Percentiles rank a stretch among this genome's conserved stretches.
phyloP scores from a whole-genome alignment of 805 yeast species.

The Nakazawaea holstii region DNA sequence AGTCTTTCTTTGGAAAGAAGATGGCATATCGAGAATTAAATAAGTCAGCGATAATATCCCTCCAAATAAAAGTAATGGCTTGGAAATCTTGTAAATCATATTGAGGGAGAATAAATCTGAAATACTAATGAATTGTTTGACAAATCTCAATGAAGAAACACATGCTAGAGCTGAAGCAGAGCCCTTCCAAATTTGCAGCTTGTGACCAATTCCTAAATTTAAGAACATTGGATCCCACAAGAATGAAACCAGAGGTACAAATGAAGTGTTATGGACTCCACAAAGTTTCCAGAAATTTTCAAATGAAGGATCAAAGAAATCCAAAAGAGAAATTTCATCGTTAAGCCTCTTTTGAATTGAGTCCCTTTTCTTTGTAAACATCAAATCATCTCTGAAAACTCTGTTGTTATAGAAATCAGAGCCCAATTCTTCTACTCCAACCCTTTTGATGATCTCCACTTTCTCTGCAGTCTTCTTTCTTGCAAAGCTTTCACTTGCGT shows the following conservation, averaged over 20 bases:
- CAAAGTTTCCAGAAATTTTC: constrained; percentile 52
- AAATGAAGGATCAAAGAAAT: constrained; percentile 73
- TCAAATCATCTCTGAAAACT: constrained; percentile 63
- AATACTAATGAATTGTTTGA: constrained; percentile 30
- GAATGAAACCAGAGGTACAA: constrained; percentile 21
- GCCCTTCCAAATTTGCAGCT: constrained; percentile 22
- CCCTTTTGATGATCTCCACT: constrained; percentile 53
- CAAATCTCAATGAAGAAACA: constrained; percentile 17
- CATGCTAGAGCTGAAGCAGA: constrained; percentile 24
- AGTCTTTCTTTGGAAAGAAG: constrained; percentile 80
- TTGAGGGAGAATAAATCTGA: constrained; percentile 31
- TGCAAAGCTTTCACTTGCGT: constrained; percentile 63
- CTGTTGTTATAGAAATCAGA: constrained; percentile 55
- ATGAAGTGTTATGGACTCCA: constrained; percentile 23
- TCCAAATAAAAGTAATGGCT: constrained; percentile 48
- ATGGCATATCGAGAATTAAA: constrained; percentile 75
- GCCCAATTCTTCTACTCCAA: constrained; percentile 65
- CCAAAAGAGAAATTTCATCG: constrained; percentile 57
- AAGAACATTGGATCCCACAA: constrained; percentile 22
- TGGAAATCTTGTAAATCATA: constrained; percentile 39
- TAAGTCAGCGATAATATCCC: constrained; percentile 54
- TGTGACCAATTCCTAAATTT: constrained; percentile 19
- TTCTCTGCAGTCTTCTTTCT: constrained; percentile 51
- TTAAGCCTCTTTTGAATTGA: constrained; percentile 50
- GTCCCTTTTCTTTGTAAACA: constrained; percentile 79